These are phyloP conservation scores for Dichotomopilus funicola DNA, from an alignment of 2,329 filamentous ascomycete species.

Conservation along the genomic window DNA sequence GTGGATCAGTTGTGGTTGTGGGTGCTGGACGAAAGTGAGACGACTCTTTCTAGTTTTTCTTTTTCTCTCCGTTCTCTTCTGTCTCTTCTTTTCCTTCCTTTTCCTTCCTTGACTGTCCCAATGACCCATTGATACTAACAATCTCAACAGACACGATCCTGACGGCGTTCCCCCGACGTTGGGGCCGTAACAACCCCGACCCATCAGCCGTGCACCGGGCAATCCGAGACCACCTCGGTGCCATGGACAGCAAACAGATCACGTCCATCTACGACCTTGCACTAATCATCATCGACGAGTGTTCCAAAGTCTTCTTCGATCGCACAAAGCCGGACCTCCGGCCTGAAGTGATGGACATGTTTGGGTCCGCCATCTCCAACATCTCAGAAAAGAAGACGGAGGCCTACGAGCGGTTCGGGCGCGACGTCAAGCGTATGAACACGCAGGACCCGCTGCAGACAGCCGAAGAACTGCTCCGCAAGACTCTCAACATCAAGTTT, in stretches of 20 bases:
- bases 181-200: constrained; percentile 33
- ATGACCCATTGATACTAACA: not conserved
- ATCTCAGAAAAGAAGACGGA: constrained; percentile 22
- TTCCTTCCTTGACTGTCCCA: too few species aligned
- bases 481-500: constrained; percentile 21
- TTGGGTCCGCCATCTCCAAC: constrained; percentile 27
- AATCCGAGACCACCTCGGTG: constrained; percentile 24
- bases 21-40: constrained; percentile 26
- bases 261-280: constrained; percentile 22
- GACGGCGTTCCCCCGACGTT: constrained; percentile 34
- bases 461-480: constrained; percentile 19
- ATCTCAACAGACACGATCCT: constrained; percentile 30
- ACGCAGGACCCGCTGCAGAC: constrained; percentile 18
- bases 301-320: constrained; percentile 33
- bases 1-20: constrained; percentile 27
- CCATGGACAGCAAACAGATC: constrained; percentile 14
- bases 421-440: constrained; percentile 23
- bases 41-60: not conserved
- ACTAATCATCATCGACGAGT: constrained; percentile 32
- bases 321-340: constrained; percentile 28
- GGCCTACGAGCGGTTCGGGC: constrained; percentile 20
- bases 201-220: constrained; percentile 32
- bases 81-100: too few species aligned
- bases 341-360: constrained; percentile 30
- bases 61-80: too few species aligned